Percentiles rank a stretch among this genome's conserved stretches.
Evolutionary conservation across 1,284 basidiomycete genomes (phyloP).

Genomic region (Anthracocystis panici-leucophaei): DNA sequence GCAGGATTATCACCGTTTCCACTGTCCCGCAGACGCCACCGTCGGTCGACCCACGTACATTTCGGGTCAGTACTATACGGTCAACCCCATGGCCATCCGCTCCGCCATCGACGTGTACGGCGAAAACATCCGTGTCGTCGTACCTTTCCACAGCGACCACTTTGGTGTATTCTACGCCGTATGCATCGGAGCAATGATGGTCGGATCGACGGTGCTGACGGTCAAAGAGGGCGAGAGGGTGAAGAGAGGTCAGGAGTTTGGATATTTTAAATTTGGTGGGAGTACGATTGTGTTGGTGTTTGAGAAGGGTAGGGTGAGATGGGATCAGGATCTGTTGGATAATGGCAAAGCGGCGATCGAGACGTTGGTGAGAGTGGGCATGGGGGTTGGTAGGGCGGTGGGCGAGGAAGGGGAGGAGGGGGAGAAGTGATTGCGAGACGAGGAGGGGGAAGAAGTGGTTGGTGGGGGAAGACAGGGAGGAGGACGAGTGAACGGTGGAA

Average conservation of each 20-base stretch:
- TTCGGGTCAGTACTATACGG: slow-evolving; percentile 67
- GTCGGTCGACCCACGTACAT: slow-evolving; percentile 73
- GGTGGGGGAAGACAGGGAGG: too few species aligned
- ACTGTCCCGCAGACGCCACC: slow-evolving; percentile 86
- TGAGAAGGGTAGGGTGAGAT: slow-evolving; percentile 82
- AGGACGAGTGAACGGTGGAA: too few species aligned
- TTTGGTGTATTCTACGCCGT: slow-evolving; percentile 57
- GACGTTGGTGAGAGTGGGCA: slow-evolving; percentile 77
- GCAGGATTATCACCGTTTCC: slow-evolving; percentile 94
- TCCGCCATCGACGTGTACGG: slow-evolving; percentile 87
- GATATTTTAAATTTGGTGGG: slow-evolving; percentile 72
- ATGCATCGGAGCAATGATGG: slow-evolving; percentile 73
- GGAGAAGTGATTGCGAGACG: not conserved
- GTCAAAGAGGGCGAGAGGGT: slow-evolving; percentile 85
- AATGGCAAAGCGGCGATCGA: slow-evolving; percentile 77
- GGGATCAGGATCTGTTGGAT: slow-evolving; percentile 90
- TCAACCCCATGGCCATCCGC: slow-evolving; percentile 85
- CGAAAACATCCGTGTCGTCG: slow-evolving; percentile 79
- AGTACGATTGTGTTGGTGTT: slow-evolving; percentile 64
- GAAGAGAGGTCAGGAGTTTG: slow-evolving; percentile 86
- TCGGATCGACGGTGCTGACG: slow-evolving; percentile 79
- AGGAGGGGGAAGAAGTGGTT: not conserved
- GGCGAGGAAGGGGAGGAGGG: not conserved
- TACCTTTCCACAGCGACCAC: slow-evolving; percentile 68
- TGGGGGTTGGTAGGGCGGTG: slow-evolving; percentile 53